phyloP scores from a whole-genome alignment of 106 monocot species.

The Agapanthus africanus region DNA sequence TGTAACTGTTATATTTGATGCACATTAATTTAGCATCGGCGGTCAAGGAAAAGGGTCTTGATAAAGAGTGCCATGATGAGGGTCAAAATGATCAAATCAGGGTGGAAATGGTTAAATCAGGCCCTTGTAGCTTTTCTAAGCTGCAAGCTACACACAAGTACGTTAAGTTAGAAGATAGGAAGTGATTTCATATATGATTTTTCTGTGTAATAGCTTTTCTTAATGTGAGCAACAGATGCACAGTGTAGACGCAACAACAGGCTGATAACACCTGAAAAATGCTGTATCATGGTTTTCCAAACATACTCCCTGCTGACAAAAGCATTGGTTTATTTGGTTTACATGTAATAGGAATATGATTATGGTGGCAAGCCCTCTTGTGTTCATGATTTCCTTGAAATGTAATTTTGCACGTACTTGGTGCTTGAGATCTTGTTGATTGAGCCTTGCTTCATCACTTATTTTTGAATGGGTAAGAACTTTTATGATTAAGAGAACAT shows the following conservation, averaged over 20 bases:
- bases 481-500: background rate
- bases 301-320: background rate
- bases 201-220: background rate
- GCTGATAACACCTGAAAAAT: background rate
- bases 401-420: background rate
- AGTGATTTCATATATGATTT: background rate
- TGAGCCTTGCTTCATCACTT: background rate
- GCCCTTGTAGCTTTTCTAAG: background rate
- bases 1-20: background rate
- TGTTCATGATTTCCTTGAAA: background rate
- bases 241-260: background rate
- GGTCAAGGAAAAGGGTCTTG: background rate
- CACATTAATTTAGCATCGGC: background rate
- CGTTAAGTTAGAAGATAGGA: background rate
- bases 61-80: background rate
- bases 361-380: background rate
- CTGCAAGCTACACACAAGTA: background rate
- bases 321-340: no score
- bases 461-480: background rate
- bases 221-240: background rate
- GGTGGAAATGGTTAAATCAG: background rate
- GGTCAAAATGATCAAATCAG: no score
- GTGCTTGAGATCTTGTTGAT: background rate
- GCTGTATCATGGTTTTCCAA: background rate
- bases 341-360: background rate